These are phyloP conservation scores for Dioszegia aurantiaca DNA, from an alignment of 768 basidiomycete species.

Conservation along the genomic window DNA sequence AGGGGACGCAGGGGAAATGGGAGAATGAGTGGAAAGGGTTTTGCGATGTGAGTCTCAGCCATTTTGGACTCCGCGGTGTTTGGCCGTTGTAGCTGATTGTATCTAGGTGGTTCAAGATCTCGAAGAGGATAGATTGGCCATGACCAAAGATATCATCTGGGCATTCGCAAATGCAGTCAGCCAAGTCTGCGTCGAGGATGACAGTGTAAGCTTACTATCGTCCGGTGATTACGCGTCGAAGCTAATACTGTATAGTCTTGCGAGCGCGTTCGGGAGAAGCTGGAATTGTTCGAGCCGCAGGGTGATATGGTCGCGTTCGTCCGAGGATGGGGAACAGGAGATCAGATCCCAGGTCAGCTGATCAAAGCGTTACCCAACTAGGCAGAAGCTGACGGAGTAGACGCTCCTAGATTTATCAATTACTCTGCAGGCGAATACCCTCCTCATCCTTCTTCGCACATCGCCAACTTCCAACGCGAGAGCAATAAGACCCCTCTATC, in stretches of 20 bases:
- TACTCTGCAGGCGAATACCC: slow-evolving; percentile 56
- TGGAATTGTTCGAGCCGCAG: slow-evolving; percentile 85
- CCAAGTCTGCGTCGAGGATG: slow-evolving; percentile 88
- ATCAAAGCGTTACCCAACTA: not conserved
- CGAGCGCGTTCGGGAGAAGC: slow-evolving; percentile 76
- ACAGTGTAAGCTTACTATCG: slow-evolving; percentile 65
- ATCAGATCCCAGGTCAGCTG: slow-evolving; percentile 64
- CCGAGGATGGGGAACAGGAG: slow-evolving; percentile 80
- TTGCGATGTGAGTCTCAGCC: slow-evolving; percentile 62
- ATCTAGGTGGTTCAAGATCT: slow-evolving; percentile 76
- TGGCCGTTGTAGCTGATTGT: slow-evolving; percentile 5
- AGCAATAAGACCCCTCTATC: slow-evolving; percentile 56
- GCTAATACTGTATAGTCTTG: slow-evolving; percentile 68
- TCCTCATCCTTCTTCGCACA: slow-evolving; percentile 56
- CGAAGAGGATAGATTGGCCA: slow-evolving; percentile 90
- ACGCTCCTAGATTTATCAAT: slow-evolving; percentile 81
- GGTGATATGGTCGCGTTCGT: slow-evolving; percentile 88
- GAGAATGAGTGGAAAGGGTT: slow-evolving; percentile 90
- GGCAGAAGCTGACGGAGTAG: slow-evolving; percentile 45
- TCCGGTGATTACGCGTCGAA: not conserved
- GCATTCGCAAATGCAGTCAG: slow-evolving; percentile 94
- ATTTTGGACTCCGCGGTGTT: not conserved
- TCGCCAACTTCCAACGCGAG: slow-evolving; percentile 53
- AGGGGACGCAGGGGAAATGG: slow-evolving; percentile 80
- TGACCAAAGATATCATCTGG: slow-evolving; percentile 95